phyloP scores from a whole-genome alignment of 345 rosid genomes.

The Bretschneidera sinensis region DNA sequence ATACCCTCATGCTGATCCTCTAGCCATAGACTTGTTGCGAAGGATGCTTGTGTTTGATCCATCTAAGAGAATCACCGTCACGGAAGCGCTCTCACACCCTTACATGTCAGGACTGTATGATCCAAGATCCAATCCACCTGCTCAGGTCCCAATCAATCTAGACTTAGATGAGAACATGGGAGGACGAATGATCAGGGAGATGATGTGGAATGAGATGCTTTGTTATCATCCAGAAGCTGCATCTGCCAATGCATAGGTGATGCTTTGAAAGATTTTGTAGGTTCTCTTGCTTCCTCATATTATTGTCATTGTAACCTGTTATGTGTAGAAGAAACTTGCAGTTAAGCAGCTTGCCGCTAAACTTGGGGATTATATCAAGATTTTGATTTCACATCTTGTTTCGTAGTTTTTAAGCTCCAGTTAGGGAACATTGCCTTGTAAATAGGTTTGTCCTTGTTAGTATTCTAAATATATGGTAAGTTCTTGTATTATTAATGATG shows the following conservation, averaged over 20 bases:
- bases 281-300: constrained; percentile 9
- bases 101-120: constrained; percentile 63
- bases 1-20: constrained; percentile 67
- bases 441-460: constrained; percentile 14
- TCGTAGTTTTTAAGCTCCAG: neutral
- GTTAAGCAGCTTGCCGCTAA: neutral
- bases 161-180: constrained; percentile 61
- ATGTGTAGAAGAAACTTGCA: constrained; percentile 6
- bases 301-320: constrained; percentile 3
- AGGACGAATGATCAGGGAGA: constrained; percentile 55
- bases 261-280: neutral
- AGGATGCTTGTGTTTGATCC: constrained; percentile 84
- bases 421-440: constrained; percentile 10
- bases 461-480: neutral
- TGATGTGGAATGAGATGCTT: constrained; percentile 82
- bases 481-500: constrained; percentile 4
- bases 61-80: constrained; percentile 61
- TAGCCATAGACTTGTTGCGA: constrained; percentile 68
- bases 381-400: constrained; percentile 13
- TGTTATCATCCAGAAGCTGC: constrained; percentile 67
- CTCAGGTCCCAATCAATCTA: constrained; percentile 55
- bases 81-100: constrained; percentile 79
- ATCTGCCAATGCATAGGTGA: constrained; percentile 22
- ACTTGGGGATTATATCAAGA: constrained; percentile 10
- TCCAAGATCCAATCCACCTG: constrained; percentile 58